These are phyloP conservation scores for Bonia amplexicaulis DNA, from an alignment of 176 grass and related monocot species.

Conservation along the genomic window DNA sequence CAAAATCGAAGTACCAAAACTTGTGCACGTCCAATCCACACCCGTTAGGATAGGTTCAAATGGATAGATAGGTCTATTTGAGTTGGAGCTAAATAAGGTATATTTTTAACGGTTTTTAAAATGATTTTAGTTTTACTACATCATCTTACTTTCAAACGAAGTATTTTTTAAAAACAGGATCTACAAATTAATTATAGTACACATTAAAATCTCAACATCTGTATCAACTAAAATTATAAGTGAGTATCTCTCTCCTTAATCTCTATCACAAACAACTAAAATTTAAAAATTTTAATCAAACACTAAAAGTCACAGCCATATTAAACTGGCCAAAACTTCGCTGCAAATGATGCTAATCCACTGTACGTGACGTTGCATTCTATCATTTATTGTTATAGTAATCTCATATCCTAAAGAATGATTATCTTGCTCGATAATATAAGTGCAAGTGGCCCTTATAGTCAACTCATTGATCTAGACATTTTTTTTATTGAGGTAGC, in stretches of 20 bases:
- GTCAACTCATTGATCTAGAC: constrained; percentile 9
- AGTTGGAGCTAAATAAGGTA: not conserved
- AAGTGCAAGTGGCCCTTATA: not conserved
- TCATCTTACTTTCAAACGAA: no score
- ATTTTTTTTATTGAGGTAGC: not conserved
- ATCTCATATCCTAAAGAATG: constrained; percentile 17
- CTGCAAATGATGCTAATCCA: not conserved
- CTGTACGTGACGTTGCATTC: not conserved
- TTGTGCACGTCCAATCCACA: not conserved
- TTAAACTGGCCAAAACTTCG: no score
- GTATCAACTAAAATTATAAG: no score
- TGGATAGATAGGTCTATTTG: not conserved
- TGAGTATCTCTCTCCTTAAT: no score
- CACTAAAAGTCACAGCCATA: no score
- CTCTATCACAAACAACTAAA: no score
- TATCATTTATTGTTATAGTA: not conserved
- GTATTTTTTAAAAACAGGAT: no score
- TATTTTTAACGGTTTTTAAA: no score
- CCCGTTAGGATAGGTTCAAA: not conserved
- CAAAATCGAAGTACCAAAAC: not conserved
- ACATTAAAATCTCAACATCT: no score
- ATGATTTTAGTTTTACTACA: no score
- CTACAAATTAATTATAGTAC: no score
- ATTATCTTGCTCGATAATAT: constrained; percentile 28
- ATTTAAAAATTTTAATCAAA: no score